phyloP scores from a whole-genome alignment of 73 alveolate species.

The Breviolum minutum region DNA sequence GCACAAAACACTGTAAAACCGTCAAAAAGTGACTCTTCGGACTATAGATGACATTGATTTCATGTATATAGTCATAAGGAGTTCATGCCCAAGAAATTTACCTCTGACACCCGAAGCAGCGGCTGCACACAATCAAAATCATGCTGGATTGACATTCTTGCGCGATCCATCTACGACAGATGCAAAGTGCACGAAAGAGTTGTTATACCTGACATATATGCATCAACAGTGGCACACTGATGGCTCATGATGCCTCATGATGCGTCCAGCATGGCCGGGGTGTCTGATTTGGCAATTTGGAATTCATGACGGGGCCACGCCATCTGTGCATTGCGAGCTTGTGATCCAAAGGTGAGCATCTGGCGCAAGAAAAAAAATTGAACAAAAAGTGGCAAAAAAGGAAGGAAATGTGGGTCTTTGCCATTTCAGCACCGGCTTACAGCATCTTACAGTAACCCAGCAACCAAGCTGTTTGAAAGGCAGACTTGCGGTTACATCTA shows the following conservation, averaged over 20 bases:
- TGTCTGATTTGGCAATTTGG: too few species aligned
- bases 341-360: conserved; percentile 74
- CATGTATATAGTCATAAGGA: too few species aligned
- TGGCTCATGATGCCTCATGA: neutral
- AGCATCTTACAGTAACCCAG: too few species aligned
- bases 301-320: conserved; percentile 8
- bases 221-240: neutral
- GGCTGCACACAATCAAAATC: neutral
- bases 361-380: neutral
- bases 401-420: too few species aligned
- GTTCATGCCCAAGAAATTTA: too few species aligned
- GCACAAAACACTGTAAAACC: too few species aligned
- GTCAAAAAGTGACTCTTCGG: too few species aligned
- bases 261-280: too few species aligned
- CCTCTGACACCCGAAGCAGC: neutral
- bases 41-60: too few species aligned
- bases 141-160: neutral
- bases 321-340: conserved; percentile 77
- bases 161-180: conserved; percentile 72
- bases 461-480: too few species aligned
- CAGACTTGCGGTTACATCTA: too few species aligned
- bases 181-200: conserved; percentile 63
- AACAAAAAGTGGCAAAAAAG: neutral
- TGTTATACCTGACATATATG: conserved; percentile 33
- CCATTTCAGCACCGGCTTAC: too few species aligned